Conservation (phyloP, 176 grass and related monocot genomes). For the Carex kokanica region DNA sequence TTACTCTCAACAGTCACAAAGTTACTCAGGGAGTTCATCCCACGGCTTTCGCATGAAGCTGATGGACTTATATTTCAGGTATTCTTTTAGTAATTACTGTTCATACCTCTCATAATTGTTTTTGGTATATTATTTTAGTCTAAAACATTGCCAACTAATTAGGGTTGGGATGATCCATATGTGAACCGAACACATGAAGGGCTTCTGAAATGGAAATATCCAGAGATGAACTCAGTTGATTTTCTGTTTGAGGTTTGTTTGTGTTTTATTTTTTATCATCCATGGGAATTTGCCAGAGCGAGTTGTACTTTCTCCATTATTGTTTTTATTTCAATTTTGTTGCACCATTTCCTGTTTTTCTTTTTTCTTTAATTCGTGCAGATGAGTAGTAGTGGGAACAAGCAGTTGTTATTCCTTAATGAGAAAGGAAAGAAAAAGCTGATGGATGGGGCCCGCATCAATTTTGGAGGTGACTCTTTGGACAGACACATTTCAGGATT, state of each 20-base stretch:
- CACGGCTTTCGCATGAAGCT: constrained; percentile 82
- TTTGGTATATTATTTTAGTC: background rate
- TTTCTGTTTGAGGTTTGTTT: constrained; percentile 20
- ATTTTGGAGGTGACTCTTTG: constrained; percentile 41
- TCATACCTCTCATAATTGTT: background rate
- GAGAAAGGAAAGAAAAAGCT: constrained; percentile 67
- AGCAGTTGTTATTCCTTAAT: constrained; percentile 54
- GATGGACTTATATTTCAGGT: constrained; percentile 99
- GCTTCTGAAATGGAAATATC: too few relatives aligned
- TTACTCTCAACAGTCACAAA: constrained; percentile 74
- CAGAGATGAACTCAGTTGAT: too few relatives aligned
- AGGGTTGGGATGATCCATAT: constrained; percentile 81
- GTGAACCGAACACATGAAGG: constrained; percentile 39
- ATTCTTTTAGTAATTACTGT: constrained; percentile 5
- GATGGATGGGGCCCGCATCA: constrained; percentile 51
- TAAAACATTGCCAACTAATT: constrained; percentile 22
- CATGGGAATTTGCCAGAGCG: background rate
- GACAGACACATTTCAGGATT: background rate
- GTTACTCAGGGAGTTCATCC: constrained; percentile 88
- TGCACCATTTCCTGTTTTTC: background rate
- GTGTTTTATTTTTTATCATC: background rate
- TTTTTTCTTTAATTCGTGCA: constrained; percentile 10
- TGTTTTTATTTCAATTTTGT: constrained; percentile 25
- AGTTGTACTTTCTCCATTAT: background rate
- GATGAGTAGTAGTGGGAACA: constrained; percentile 50